Evolutionary conservation across 164 flowering plant genomes (phyloP), one percentile per base, ranked within the genome.

Genomic region (Liriodendron chinense): DNA sequence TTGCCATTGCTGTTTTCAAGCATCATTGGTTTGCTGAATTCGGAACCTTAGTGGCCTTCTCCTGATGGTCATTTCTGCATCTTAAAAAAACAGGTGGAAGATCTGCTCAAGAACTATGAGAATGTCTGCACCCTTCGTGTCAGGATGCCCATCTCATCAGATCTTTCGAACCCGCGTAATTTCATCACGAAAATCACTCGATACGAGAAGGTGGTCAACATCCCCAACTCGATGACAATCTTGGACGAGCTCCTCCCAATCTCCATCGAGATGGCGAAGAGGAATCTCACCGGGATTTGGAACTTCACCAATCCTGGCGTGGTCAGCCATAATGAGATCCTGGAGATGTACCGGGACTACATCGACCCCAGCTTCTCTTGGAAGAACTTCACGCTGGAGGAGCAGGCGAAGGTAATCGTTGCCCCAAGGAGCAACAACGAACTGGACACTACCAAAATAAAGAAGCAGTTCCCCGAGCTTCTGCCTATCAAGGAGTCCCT

Each of bases 341-440:
- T 84, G 65, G 81, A 84, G 77, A 79, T 84, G 84, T 84, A 81
- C 80, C 70, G 73, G 63, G 82, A 77, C 13, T 84, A 84, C 78
- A 77, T 84, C 14, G 79, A 84, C 78, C 82, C 86, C 47, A 66
- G 68, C 71, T 84, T 81, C 75, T 79, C 82, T 61, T 84, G 86
- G 86, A 81, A 81, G 84, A 84, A 84, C 67, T 84, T 84, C 72
- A 81, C 76, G 7, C 72, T 84, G 70, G 86, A 84, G 79, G 84
- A 84, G 80, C 86, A 84, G 71, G 86, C 86, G 1, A 84, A 84
- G 77, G 86, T 81, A 72, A 84, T 84, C 34, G 77, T 81, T 64
- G 86, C 86, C 53, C 84, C 80, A 28, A 81, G 86, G 77, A 84
- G 86, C 80, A 84, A 84, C 77, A 84, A 84, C 23, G 86, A 84